phyloP scores from a whole-genome alignment of 495 filamentous ascomycete species.

The Penicillium nucicola region DNA sequence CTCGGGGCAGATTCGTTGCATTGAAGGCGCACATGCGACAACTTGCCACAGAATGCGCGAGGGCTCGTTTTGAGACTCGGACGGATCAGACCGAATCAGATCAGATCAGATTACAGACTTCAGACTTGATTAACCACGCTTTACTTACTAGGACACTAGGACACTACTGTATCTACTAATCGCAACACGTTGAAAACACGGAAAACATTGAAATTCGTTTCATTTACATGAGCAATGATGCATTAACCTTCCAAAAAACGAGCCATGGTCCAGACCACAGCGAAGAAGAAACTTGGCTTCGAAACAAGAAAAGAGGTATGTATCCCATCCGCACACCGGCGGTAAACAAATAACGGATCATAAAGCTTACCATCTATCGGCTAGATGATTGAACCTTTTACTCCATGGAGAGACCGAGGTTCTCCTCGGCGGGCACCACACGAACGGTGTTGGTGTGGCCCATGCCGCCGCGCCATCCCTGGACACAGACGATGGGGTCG shows the following conservation, averaged over 20 bases:
- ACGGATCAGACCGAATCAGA: neutral
- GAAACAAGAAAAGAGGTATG: conserved; percentile 20
- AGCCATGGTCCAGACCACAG: conserved; percentile 23
- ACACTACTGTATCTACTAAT: conserved; percentile 1
- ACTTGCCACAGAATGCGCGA: neutral
- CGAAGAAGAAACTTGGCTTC: conserved; percentile 17
- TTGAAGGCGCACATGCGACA: neutral
- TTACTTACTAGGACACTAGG: no score
- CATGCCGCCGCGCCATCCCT: conserved; percentile 96
- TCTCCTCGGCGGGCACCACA: conserved; percentile 63
- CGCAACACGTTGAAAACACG: conserved; percentile 18
- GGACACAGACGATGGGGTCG: conserved; percentile 88
- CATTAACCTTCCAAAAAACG: conserved; percentile 15
- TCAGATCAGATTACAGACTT: conserved; percentile 5
- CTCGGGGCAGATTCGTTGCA: neutral
- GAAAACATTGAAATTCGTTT: conserved; percentile 25
- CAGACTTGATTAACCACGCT: conserved; percentile 11
- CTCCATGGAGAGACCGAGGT: conserved; percentile 51
- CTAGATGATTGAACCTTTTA: conserved; percentile 20
- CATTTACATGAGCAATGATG: conserved; percentile 31
- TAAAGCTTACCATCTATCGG: conserved; percentile 16
- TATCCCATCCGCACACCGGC: conserved; percentile 28
- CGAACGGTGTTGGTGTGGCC: conserved; percentile 96
- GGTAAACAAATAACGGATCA: conserved; percentile 11
- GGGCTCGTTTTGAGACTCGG: neutral